These are phyloP conservation scores for Sophora flavescens DNA, from an alignment of 306 rosid species.

Conservation along the genomic window DNA sequence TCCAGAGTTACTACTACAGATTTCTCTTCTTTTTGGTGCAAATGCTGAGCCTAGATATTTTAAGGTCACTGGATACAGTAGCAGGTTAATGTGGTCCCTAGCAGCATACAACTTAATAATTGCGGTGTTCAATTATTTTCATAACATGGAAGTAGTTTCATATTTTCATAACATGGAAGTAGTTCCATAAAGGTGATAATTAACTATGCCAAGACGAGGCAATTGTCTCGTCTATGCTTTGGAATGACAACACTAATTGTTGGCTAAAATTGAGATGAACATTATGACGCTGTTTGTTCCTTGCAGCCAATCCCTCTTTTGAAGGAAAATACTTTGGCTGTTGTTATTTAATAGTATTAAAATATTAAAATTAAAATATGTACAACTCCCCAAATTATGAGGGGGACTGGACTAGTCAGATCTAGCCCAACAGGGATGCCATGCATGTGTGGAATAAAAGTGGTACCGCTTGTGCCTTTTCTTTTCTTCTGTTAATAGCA, in stretches of 20 bases:
- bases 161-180: slow-evolving; percentile 6
- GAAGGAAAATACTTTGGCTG: too few relatives aligned
- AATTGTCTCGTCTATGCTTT: background rate
- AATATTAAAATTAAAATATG: background rate
- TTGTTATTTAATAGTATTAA: too few relatives aligned
- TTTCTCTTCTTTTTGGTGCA: background rate
- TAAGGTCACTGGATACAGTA: background rate
- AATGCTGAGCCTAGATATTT: background rate
- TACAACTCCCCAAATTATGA: background rate
- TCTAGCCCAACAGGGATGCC: background rate
- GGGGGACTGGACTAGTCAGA: background rate
- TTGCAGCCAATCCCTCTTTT: too few relatives aligned
- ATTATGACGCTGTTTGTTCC: too few relatives aligned
- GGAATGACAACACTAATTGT: background rate
- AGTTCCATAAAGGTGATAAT: background rate
- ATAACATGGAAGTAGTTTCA: background rate
- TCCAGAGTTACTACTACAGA: background rate
- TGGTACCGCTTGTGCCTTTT: background rate
- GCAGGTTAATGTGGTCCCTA: background rate
- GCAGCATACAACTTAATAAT: background rate
- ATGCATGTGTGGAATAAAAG: background rate
- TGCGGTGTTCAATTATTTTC: background rate
- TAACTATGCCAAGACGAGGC: background rate
- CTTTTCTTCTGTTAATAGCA: background rate
- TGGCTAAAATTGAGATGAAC: background rate